Percentiles rank a stretch among this genome's conserved stretches.
Evolutionary conservation across 768 basidiomycete genomes (phyloP).

Genomic region (Saitozyma podzolica): DNA sequence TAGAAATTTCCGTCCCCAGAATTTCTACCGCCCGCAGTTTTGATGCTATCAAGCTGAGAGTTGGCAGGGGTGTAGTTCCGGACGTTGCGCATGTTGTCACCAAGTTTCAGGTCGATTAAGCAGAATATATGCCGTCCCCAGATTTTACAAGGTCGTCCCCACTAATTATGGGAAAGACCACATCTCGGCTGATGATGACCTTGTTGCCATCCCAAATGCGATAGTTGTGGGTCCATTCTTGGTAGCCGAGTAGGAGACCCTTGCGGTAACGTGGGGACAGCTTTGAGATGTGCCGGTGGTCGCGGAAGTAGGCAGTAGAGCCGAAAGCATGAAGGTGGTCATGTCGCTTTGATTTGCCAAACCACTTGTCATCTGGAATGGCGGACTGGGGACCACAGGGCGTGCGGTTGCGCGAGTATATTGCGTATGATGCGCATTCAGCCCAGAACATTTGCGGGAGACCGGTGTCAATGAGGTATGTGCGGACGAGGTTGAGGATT

Average conservation of each 20-base stretch:
- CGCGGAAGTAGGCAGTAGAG: not conserved
- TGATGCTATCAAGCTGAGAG: not conserved
- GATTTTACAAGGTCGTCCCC: no score
- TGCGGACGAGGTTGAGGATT: slow-evolving; percentile 4
- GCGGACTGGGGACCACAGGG: not conserved
- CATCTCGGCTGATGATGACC: not conserved
- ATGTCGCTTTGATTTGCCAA: not conserved
- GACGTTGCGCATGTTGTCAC: not conserved
- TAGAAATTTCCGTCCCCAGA: no score
- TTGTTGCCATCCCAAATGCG: not conserved
- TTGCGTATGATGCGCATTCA: slow-evolving; percentile 2
- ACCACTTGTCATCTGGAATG: slow-evolving; percentile 11
- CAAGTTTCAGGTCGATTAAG: not conserved
- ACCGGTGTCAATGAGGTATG: slow-evolving; percentile 1
- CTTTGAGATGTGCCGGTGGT: not conserved
- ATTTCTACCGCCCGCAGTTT: no score
- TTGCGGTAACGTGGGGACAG: not conserved
- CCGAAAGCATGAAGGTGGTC: slow-evolving; percentile 2
- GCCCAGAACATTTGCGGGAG: slow-evolving; percentile 3
- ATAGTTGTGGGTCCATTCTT: not conserved
- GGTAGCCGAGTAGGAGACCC: not conserved
- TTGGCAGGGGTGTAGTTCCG: slow-evolving; percentile 4
- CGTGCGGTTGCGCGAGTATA: slow-evolving; percentile 4
- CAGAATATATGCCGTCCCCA: not conserved
- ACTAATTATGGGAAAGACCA: not conserved